Conservation (phyloP, 257 asterid genomes). For the Solanum ossicruentum region DNA sequence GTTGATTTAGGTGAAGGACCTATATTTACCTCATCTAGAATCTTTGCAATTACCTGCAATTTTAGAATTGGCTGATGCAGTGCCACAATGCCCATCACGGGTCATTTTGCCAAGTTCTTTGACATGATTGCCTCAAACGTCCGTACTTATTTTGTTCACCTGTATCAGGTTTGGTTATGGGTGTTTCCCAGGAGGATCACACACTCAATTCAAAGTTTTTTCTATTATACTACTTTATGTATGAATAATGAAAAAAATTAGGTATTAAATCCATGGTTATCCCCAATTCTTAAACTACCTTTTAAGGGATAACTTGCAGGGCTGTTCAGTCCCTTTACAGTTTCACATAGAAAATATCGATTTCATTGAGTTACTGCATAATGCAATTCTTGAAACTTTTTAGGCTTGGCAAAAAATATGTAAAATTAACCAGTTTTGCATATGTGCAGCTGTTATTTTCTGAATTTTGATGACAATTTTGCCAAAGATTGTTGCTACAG, state of each 20-base stretch:
- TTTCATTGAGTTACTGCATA: neutral
- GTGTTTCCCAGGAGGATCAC: neutral
- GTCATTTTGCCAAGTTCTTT: neutral
- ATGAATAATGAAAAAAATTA: neutral
- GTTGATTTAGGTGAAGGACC: neutral
- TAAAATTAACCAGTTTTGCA: slow-evolving; percentile 12
- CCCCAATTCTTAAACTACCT: neutral
- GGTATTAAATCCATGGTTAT: neutral
- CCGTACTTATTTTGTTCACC: neutral
- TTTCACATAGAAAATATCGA: neutral
- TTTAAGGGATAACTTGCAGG: neutral
- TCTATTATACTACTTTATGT: neutral
- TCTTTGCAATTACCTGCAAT: neutral
- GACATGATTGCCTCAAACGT: neutral
- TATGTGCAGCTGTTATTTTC: slow-evolving; percentile 51
- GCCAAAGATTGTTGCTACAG: slow-evolving; percentile 42
- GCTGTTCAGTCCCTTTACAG: neutral
- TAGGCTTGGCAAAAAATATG: neutral
- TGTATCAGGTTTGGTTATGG: neutral
- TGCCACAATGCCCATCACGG: neutral
- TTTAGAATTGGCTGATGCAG: neutral
- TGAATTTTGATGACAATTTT: slow-evolving; percentile 39
- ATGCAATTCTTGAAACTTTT: neutral
- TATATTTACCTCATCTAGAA: neutral
- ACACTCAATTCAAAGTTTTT: neutral